Percentiles rank a stretch among this genome's conserved stretches.
phyloP scores from a whole-genome alignment of 768 basidiomycete species.

The Gloeostereum incarnatum region DNA sequence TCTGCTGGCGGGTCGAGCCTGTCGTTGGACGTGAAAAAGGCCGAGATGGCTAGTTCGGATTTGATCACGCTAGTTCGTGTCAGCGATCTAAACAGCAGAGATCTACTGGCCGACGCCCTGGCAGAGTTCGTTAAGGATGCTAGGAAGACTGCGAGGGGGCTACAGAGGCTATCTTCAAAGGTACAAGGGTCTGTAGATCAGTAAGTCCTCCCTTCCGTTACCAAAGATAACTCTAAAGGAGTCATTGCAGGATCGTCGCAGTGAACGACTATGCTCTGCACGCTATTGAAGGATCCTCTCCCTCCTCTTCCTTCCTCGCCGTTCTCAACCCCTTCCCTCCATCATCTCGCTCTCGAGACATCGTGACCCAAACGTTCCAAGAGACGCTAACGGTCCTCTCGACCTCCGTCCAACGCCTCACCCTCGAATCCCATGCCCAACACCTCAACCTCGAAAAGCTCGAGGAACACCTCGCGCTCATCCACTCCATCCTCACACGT shows the following conservation, averaged over 20 bases:
- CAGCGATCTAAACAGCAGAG: conserved; percentile 54
- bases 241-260: conserved; percentile 57
- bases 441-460: conserved; percentile 47
- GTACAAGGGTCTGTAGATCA: conserved; percentile 69
- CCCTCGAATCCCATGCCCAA: conserved; percentile 59
- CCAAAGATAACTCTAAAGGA: neutral
- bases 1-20: conserved; percentile 49
- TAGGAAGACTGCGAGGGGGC: conserved; percentile 44
- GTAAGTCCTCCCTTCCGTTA: conserved; percentile 25
- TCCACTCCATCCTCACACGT: conserved; percentile 51
- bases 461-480: conserved; percentile 45
- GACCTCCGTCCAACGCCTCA: conserved; percentile 38
- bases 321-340: conserved; percentile 21
- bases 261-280: conserved; percentile 64
- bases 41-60: conserved; percentile 70
- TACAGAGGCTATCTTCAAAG: conserved; percentile 56
- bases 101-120: conserved; percentile 44
- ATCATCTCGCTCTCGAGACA: conserved; percentile 25
- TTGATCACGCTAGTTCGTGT: conserved; percentile 50
- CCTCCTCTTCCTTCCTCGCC: conserved; percentile 19
- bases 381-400: conserved; percentile 56
- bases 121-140: conserved; percentile 51
- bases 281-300: conserved; percentile 36
- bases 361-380: conserved; percentile 45
- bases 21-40: conserved; percentile 62